Evolutionary conservation across 2,329 filamentous ascomycete species (phyloP), one percentile per base, ranked within the genome.

Genomic region (Penicillium sp.): DNA sequence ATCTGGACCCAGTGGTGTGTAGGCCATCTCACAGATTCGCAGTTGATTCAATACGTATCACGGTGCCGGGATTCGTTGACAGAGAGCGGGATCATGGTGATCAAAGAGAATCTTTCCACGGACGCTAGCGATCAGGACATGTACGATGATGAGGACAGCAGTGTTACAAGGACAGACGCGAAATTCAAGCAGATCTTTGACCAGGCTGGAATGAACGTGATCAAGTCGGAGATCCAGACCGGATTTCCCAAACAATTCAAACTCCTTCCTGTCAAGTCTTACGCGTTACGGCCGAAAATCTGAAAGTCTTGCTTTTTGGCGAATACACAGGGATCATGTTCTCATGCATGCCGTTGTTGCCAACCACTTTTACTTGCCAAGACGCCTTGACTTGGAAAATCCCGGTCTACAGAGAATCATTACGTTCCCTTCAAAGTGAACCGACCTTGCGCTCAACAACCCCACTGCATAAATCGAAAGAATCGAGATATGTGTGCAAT

Each of bases 1-100:
- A 87, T 97, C 62, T 97, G 92, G 91, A 89, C 86, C 55, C 93
- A 97, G 76, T 97, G 93, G 93, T 97, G 93, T 75, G 77, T 94
- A 7, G 90, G 91, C 26, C 89, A 97, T 75, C 79, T 97, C 57
- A 92, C 85, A 0, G 92, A 97, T 72, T 77, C 76, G 7, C 87
- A 96, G 73, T 73, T 97, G 4, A 80, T 90, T 0, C 79, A 79
- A 2, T 96, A 89, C 70, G 76, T 97, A 16, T 68, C 78, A 58
- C 81, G 85, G 28, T 91, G 91, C 73, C 83, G 82, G 52, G 68
- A 75, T 0, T 80, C 80, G 0, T 69, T 89, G 62, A 68, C 74
- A 52, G 57, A 75, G 19, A 72, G 65, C 11, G 80, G 80, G 1
- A 70, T 82, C 51, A 85, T 94, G 16, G 83, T 93, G 8, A 81